Percentiles rank a stretch among this genome's conserved stretches.
Conservation (phyloP, 2,329 filamentous ascomycete genomes). For the Clarireedia paspali region DNA sequence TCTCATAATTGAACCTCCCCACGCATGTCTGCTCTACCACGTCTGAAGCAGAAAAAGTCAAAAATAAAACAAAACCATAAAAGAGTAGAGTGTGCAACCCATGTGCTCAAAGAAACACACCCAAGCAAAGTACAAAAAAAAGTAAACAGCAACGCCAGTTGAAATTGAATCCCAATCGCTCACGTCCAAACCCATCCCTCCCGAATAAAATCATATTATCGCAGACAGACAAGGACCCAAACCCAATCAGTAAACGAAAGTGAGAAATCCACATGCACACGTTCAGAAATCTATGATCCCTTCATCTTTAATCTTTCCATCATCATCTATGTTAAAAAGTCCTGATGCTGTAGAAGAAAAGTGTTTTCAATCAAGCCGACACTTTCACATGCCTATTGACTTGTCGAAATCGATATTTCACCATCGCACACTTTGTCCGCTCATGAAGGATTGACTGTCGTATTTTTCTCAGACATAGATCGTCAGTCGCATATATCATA, state of each 20-base stretch:
- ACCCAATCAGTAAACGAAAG: not conserved
- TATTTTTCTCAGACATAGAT: not conserved
- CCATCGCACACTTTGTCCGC: too few species aligned
- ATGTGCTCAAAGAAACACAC: not conserved
- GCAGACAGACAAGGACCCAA: not conserved
- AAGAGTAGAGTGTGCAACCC: not conserved
- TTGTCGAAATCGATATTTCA: too few species aligned
- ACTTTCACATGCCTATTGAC: not conserved
- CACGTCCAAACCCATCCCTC: not conserved
- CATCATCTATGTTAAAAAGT: not conserved
- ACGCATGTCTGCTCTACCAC: not conserved
- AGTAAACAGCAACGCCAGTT: not conserved
- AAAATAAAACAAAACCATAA: not conserved
- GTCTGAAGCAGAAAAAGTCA: not conserved
- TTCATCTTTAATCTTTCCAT: not conserved
- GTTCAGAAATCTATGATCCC: not conserved
- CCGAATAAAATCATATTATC: not conserved
- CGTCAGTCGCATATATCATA: not conserved
- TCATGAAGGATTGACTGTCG: not conserved
- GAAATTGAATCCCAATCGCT: not conserved
- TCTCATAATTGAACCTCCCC: not conserved
- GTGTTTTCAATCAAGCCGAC: not conserved
- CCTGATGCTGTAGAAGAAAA: not conserved
- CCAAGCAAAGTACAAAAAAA: not conserved
- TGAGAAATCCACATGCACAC: not conserved